These are phyloP conservation scores for Aspergillus fumigatus DNA, from an alignment of 2,329 filamentous ascomycete species.

Conservation along the genomic window DNA sequence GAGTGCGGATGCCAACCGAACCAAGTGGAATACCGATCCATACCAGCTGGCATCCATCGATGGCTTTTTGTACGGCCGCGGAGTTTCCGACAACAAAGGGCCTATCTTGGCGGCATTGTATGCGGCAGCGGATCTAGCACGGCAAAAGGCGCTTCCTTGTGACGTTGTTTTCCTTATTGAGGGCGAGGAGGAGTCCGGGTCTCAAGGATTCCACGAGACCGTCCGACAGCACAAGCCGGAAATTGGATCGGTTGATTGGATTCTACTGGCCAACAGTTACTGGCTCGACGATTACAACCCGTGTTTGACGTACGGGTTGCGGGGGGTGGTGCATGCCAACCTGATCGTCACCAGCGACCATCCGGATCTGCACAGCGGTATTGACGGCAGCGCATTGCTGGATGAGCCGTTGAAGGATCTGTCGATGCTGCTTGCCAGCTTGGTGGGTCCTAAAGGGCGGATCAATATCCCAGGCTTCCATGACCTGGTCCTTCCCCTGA, in stretches of 20 bases:
- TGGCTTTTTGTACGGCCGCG: conserved; percentile 89
- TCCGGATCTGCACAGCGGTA: conserved; percentile 89
- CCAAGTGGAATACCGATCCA: conserved; percentile 82
- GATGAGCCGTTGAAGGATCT: conserved; percentile 92
- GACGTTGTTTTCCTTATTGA: conserved; percentile 94
- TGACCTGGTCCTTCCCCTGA: conserved; percentile 72
- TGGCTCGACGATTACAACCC: conserved; percentile 96
- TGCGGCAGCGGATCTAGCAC: conserved; percentile 82
- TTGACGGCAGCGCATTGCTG: conserved; percentile 87
- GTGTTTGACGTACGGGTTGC: conserved; percentile 88
- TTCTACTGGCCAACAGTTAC: conserved; percentile 94
- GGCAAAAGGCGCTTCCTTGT: conserved; percentile 76
- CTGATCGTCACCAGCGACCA: conserved; percentile 80
- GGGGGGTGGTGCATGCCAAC: conserved; percentile 90
- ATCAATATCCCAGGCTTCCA: conserved; percentile 88
- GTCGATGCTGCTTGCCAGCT: conserved; percentile 71
- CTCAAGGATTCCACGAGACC: conserved; percentile 80
- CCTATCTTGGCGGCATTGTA: conserved; percentile 92
- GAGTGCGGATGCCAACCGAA: conserved; percentile 73
- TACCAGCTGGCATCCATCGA: conserved; percentile 87
- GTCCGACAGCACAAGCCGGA: conserved; percentile 73
- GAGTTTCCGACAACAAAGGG: conserved; percentile 97
- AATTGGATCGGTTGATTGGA: conserved; percentile 90
- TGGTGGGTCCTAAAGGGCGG: conserved; percentile 75
- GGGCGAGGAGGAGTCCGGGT: conserved; percentile 93